These are phyloP conservation scores for Schizophyllum commune DNA, from an alignment of 1,284 basidiomycete genomes.

Conservation along the genomic window DNA sequence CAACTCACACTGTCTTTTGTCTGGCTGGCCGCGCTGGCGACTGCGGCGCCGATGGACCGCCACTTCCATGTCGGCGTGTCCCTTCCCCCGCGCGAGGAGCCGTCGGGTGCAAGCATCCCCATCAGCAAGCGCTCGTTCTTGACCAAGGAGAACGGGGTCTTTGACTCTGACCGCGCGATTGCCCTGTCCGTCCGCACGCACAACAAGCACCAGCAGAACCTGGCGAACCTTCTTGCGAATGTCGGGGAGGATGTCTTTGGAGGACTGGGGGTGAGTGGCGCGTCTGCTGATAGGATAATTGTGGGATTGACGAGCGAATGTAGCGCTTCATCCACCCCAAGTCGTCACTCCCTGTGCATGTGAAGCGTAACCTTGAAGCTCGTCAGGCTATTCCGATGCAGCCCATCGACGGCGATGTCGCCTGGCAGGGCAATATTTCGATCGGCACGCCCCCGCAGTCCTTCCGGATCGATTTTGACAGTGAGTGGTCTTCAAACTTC, in stretches of 20 bases:
- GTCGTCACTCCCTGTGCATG: constrained; percentile 6
- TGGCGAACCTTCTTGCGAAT: constrained; percentile 18
- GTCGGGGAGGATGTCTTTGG: constrained; percentile 12
- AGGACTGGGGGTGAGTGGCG: constrained; percentile 3
- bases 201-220: constrained; percentile 20
- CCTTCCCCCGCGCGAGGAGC: background rate
- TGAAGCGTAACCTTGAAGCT: constrained; percentile 10
- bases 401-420: constrained; percentile 10
- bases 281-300: background rate
- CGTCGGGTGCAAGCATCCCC: background rate
- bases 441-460: constrained; percentile 24
- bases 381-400: constrained; percentile 15
- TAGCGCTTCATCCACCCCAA: constrained; percentile 12
- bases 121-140: background rate
- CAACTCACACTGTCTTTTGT: background rate
- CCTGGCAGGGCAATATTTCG: constrained; percentile 23
- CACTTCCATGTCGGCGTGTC: background rate
- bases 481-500: constrained; percentile 15
- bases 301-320: constrained; percentile 2
- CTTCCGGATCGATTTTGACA: constrained; percentile 28
- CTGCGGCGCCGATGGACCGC: background rate
- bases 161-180: constrained; percentile 18
- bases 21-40: background rate
- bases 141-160: constrained; percentile 12
- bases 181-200: constrained; percentile 9